Conservation (phyloP, 2,329 filamentous ascomycete genomes). For the Periconia sp. region DNA sequence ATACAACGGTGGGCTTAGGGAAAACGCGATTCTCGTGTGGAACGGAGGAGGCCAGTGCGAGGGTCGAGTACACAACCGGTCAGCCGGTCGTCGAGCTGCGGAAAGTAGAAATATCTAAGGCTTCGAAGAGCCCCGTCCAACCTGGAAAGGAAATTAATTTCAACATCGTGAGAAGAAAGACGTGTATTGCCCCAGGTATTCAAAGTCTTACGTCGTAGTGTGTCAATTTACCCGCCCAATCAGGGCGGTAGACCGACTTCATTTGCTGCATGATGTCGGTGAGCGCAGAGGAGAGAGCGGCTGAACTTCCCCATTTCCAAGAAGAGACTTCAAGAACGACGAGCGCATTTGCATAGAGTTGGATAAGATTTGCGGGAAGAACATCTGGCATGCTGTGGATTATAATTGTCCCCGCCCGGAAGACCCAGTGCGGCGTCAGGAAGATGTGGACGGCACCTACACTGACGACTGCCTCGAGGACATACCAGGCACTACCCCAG, state of each 20-base stretch:
- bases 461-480: slow-evolving; percentile 39
- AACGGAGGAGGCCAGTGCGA: too few relatives aligned
- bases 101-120: too few relatives aligned
- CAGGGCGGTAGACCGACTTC: slow-evolving; percentile 35
- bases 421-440: slow-evolving; percentile 45
- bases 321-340: slow-evolving; percentile 40
- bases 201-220: slow-evolving; percentile 37
- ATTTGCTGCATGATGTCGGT: slow-evolving; percentile 40
- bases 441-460: slow-evolving; percentile 38
- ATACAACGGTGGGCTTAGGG: too few relatives aligned
- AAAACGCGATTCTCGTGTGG: too few relatives aligned
- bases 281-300: slow-evolving; percentile 32
- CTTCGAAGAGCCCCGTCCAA: too few relatives aligned
- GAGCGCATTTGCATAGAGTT: slow-evolving; percentile 43
- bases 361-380: slow-evolving; percentile 37
- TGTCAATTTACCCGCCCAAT: slow-evolving; percentile 30
- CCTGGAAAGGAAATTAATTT: too few relatives aligned
- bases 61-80: too few relatives aligned
- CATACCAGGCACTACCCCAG: slow-evolving; percentile 39
- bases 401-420: slow-evolving; percentile 37
- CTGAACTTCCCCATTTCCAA: slow-evolving; percentile 41
- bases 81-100: too few relatives aligned
- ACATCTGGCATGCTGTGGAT: slow-evolving; percentile 40
- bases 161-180: too few relatives aligned
- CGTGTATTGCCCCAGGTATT: too few relatives aligned